Percentiles rank a stretch among this genome's conserved stretches.
Conservation (phyloP, 2,329 filamentous ascomycete genomes). For the Huntiella abstrusa region DNA sequence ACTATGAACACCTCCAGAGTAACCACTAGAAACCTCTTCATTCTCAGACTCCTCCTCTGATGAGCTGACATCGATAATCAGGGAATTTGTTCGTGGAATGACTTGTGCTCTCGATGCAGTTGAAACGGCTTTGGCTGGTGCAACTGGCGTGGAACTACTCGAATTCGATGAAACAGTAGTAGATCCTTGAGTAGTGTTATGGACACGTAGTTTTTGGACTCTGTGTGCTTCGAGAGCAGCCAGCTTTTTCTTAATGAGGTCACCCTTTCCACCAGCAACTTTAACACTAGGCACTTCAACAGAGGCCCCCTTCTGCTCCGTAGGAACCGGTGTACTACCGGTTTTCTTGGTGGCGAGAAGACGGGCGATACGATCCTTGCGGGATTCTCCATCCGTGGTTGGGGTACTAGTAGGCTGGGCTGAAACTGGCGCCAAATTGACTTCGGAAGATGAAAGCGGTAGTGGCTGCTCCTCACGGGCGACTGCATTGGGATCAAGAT, state of each 20-base stretch:
- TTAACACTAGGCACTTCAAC: not conserved
- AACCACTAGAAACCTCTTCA: constrained; percentile 2
- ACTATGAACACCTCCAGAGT: not conserved
- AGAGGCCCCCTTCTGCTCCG: not conserved
- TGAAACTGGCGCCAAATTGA: not conserved
- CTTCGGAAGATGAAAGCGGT: not conserved
- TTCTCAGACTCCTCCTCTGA: constrained; percentile 7
- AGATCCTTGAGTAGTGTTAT: not conserved
- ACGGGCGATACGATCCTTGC: constrained; percentile 59
- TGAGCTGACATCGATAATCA: constrained; percentile 9
- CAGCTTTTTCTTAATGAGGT: constrained; percentile 56
- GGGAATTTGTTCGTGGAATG: constrained; percentile 1
- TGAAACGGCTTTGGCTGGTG: not conserved
- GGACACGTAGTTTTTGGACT: constrained; percentile 16
- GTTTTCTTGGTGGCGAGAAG: constrained; percentile 49
- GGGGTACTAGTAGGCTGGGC: not conserved
- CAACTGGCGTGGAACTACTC: not conserved
- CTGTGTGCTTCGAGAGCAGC: constrained; percentile 49
- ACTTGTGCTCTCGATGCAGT: not conserved
- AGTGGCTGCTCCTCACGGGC: not conserved
- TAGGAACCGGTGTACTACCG: constrained; percentile 12
- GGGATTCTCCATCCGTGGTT: constrained; percentile 32
- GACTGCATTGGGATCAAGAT: constrained; percentile 28
- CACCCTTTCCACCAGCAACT: constrained; percentile 33
- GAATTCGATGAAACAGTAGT: not conserved